Percentiles rank a stretch among this genome's conserved stretches.
phyloP scores from a whole-genome alignment of 768 basidiomycete genomes.

The Cystobasidium onofrii region DNA sequence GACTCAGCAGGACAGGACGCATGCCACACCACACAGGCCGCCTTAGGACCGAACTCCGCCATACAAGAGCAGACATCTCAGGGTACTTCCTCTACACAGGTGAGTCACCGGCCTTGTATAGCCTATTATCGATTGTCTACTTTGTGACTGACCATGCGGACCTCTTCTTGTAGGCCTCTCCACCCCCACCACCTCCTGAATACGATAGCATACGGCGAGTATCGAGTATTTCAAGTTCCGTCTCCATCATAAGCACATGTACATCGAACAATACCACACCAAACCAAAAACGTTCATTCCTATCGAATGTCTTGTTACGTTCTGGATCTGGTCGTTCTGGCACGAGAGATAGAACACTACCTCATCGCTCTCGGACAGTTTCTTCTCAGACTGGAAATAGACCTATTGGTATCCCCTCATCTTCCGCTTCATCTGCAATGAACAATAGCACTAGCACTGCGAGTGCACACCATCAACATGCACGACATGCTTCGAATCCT shows the following conservation, averaged over 20 bases:
- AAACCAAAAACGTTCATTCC: background rate
- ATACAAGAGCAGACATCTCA: too few species aligned
- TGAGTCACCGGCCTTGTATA: too few species aligned
- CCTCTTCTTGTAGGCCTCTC: too few species aligned
- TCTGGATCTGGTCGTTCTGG: background rate
- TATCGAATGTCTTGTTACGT: background rate
- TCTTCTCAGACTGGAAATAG: background rate
- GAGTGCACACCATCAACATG: background rate
- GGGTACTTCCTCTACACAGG: too few species aligned
- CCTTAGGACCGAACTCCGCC: too few species aligned
- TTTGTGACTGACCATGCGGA: too few species aligned
- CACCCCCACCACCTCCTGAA: too few species aligned
- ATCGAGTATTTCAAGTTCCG: background rate
- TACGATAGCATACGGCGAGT: background rate
- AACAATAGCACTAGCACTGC: background rate
- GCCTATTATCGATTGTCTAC: too few species aligned
- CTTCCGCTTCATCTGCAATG: too few species aligned
- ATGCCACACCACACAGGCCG: too few species aligned
- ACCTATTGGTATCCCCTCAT: background rate
- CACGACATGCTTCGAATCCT: background rate
- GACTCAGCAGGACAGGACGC: too few species aligned
- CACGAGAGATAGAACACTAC: background rate
- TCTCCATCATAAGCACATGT: background rate
- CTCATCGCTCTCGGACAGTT: background rate
- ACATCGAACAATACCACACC: background rate